Percentiles rank a stretch among this genome's conserved stretches.
phyloP scores from a whole-genome alignment of 176 grass and related monocot genomes.

The Zea luxurians region DNA sequence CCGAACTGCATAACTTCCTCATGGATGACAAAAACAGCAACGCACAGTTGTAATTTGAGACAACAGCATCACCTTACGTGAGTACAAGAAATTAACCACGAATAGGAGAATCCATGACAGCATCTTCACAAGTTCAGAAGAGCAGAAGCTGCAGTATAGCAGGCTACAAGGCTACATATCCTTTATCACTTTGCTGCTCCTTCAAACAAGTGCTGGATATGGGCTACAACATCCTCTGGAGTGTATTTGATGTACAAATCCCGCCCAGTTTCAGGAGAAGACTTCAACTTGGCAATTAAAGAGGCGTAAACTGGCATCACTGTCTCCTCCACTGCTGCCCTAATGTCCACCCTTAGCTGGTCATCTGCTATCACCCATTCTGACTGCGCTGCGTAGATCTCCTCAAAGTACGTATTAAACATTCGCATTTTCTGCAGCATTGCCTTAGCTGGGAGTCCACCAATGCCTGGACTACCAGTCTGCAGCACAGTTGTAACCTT shows the following conservation, averaged over 20 bases:
- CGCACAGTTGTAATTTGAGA: constrained; percentile 33
- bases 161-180: constrained; percentile 22
- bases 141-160: constrained; percentile 20
- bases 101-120: constrained; percentile 17
- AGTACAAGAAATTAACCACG: constrained; percentile 17
- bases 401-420: constrained; percentile 85
- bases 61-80: constrained; percentile 35
- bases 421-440: constrained; percentile 74
- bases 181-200: constrained; percentile 59
- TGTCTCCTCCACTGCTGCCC: constrained; percentile 44
- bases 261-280: constrained; percentile 47
- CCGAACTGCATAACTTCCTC: constrained; percentile 21
- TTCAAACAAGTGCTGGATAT: constrained; percentile 70
- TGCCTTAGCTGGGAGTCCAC: constrained; percentile 42
- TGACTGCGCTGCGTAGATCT: constrained; percentile 57
- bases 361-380: constrained; percentile 80
- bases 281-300: constrained; percentile 58
- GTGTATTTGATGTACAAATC: constrained; percentile 71
- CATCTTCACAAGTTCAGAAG: neutral
- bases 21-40: constrained; percentile 28
- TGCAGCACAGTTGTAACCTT: constrained; percentile 77
- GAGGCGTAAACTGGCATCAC: constrained; percentile 73
- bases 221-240: constrained; percentile 63
- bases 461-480: constrained; percentile 53
- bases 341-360: constrained; percentile 61